Evolutionary conservation across 345 rosid genomes (phyloP).

Genomic region (Hevea brasiliensis): DNA sequence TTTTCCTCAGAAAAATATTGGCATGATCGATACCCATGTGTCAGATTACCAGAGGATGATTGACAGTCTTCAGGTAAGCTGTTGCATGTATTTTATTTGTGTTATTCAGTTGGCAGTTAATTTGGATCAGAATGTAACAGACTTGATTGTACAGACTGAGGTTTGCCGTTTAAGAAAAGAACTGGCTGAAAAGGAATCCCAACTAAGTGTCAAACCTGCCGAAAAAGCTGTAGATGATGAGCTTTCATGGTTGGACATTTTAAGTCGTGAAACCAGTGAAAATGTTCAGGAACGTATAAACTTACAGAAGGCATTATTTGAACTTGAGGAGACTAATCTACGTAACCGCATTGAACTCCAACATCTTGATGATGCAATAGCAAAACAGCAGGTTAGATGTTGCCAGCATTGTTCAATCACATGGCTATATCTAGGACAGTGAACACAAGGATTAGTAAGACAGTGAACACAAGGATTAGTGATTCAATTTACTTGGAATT

Average conservation of each 20-base stretch:
- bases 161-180: conserved; percentile 79
- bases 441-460: neutral
- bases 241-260: conserved; percentile 77
- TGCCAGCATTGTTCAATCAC: conserved; percentile 1
- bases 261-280: conserved; percentile 94
- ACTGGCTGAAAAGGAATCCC: conserved; percentile 82
- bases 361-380: conserved; percentile 83
- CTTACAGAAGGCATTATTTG: conserved; percentile 86
- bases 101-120: neutral
- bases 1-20: conserved; percentile 75
- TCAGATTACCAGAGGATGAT: conserved; percentile 97
- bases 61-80: conserved; percentile 83
- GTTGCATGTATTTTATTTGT: conserved; percentile 12
- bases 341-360: conserved; percentile 74
- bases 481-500: neutral
- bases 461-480: no score
- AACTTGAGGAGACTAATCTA: conserved; percentile 87
- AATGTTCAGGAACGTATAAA: conserved; percentile 93
- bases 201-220: conserved; percentile 63
- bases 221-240: conserved; percentile 81
- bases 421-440: neutral
- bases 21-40: conserved; percentile 80
- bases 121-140: conserved; percentile 4
- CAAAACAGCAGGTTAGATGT: conserved; percentile 64
- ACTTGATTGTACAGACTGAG: conserved; percentile 54